Percentiles rank a stretch among this genome's conserved stretches.
Evolutionary conservation across 148 eudicot genomes (phyloP).

Genomic region (Rhododendron mucronatum): DNA sequence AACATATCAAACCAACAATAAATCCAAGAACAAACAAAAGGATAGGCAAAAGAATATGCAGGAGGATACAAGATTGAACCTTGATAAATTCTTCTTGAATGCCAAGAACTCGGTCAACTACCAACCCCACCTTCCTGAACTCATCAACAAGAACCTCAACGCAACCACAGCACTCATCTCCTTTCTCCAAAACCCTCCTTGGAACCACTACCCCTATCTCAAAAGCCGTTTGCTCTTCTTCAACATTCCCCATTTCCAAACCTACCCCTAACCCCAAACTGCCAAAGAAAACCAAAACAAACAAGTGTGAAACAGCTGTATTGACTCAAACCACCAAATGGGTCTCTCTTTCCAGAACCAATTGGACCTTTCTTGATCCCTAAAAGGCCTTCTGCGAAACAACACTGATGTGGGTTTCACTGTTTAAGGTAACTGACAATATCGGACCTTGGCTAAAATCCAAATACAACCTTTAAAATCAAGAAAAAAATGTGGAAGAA

Average conservation of each 20-base stretch:
- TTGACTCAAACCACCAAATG: background rate
- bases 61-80: constrained; percentile 32
- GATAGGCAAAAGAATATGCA: background rate
- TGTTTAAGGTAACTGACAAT: constrained; percentile 1
- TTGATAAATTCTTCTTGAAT: constrained; percentile 74
- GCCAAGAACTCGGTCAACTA: constrained; percentile 67
- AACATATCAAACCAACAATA: background rate
- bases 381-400: background rate
- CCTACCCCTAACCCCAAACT: background rate
- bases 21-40: background rate
- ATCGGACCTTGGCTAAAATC: background rate
- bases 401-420: background rate
- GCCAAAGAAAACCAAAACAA: constrained; percentile 1
- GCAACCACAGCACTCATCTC: constrained; percentile 40
- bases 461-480: background rate
- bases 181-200: constrained; percentile 34
- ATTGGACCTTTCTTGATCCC: background rate
- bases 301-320: background rate
- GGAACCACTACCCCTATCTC: constrained; percentile 74
- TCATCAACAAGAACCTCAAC: constrained; percentile 57
- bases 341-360: background rate
- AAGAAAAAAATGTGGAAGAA: background rate
- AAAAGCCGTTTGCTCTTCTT: constrained; percentile 42
- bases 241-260: constrained; percentile 40
- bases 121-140: constrained; percentile 53